A percentile compares a stretch with the other conserved stretches of the same genome.
These are phyloP conservation scores for Arthrobotrys iridis DNA, from an alignment of 2,329 filamentous ascomycete species.

Conservation along the genomic window DNA sequence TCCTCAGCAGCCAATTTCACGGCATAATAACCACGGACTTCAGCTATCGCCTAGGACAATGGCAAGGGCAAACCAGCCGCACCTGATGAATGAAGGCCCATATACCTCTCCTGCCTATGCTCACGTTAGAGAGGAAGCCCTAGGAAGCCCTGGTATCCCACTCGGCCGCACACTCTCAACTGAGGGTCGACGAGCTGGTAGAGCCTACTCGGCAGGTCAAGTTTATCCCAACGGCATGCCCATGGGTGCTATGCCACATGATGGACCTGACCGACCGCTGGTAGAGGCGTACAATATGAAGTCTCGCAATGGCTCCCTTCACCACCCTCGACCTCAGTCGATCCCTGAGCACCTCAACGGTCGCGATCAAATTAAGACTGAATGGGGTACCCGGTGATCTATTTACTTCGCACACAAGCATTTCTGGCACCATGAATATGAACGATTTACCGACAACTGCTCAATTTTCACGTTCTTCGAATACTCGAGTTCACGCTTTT, in stretches of 20 bases:
- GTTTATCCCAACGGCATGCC: conserved; percentile 48
- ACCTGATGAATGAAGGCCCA: conserved; percentile 48
- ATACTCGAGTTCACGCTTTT: conserved; percentile 25
- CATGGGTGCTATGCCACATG: conserved; percentile 13
- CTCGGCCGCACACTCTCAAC: conserved; percentile 39
- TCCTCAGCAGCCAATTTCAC: conserved; percentile 1
- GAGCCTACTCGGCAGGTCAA: conserved; percentile 48
- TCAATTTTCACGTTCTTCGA: conserved; percentile 27
- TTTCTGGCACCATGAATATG: conserved; percentile 37
- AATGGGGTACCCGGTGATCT: conserved; percentile 44
- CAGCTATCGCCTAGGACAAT: conserved; percentile 50
- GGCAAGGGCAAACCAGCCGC: conserved; percentile 48
- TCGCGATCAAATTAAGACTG: conserved; percentile 45
- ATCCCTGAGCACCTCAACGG: conserved; percentile 43
- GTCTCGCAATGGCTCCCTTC: conserved; percentile 47
- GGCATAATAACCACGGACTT: conserved; percentile 41
- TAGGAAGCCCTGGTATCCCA: conserved; percentile 43
- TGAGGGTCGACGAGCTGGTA: conserved; percentile 40
- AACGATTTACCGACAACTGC: conserved; percentile 35
- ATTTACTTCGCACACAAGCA: conserved; percentile 6
- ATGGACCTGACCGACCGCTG: conserved; percentile 44
- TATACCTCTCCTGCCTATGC: conserved; percentile 52
- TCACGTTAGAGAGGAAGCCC: conserved; percentile 44
- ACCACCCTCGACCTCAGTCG: conserved; percentile 43
- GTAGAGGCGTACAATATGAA: conserved; percentile 43